Evolutionary conservation across 2,329 filamentous ascomycete genomes (phyloP).

Genomic region (Elsinoe ampelina): DNA sequence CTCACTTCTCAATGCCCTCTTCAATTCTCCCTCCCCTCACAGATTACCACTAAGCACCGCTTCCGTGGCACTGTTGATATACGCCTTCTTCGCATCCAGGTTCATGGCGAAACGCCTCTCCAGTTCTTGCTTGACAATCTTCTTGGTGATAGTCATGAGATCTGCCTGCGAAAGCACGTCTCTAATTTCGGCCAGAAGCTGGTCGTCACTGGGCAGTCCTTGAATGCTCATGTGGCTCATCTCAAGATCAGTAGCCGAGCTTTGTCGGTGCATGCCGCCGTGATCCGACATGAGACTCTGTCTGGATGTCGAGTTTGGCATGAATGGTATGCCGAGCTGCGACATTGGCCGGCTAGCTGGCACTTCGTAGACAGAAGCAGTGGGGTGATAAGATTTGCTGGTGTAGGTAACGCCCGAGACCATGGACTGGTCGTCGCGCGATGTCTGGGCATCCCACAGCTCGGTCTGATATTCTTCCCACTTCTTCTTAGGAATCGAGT

Average conservation of each 20-base stretch:
- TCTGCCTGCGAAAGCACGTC: constrained; percentile 88
- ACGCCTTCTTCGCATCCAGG: constrained; percentile 78
- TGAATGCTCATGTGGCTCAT: constrained; percentile 60
- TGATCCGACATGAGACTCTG: constrained; percentile 66
- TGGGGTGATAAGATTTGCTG: constrained; percentile 62
- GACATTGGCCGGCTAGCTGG: constrained; percentile 48
- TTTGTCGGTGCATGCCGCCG: constrained; percentile 17
- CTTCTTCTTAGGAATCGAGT: constrained; percentile 89
- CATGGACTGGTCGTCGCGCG: constrained; percentile 71
- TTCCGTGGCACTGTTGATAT: constrained; percentile 53
- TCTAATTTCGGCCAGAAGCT: constrained; percentile 83
- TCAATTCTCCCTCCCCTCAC: constrained; percentile 18
- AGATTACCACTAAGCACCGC: constrained; percentile 34
- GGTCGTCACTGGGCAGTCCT: constrained; percentile 72
- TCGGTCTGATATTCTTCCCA: constrained; percentile 99
- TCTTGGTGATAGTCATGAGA: constrained; percentile 97
- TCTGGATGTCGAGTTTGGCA: constrained; percentile 46
- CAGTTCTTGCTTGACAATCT: constrained; percentile 88
- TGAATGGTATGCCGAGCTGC: constrained; percentile 46
- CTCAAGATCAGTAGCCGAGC: constrained; percentile 51
- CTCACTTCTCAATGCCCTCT: neutral
- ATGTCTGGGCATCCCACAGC: constrained; percentile 93
- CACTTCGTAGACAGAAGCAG: constrained; percentile 51
- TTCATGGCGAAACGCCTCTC: constrained; percentile 82
- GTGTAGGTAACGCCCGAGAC: constrained; percentile 90